Percentiles rank a stretch among this genome's conserved stretches.
These are phyloP conservation scores for Auricularia sp. DNA, from an alignment of 768 basidiomycete species.

Conservation along the genomic window DNA sequence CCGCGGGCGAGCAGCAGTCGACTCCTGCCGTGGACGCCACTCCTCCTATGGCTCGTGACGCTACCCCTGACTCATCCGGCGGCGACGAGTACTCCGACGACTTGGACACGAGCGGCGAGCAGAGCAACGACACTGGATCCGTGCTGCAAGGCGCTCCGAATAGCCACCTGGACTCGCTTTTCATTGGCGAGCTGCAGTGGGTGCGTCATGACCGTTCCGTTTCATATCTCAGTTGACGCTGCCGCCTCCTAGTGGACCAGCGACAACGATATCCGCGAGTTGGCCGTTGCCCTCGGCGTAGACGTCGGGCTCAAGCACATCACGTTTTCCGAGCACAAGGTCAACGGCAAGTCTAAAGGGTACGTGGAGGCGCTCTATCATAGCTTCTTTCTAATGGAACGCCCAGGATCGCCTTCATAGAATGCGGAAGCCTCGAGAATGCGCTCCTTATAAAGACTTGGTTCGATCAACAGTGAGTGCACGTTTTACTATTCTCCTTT, in stretches of 20 bases:
- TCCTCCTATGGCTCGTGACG: too few relatives aligned
- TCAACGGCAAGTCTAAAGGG: slow-evolving; percentile 39
- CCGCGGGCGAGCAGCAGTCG: too few relatives aligned
- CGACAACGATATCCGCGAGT: slow-evolving; percentile 25
- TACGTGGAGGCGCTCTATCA: slow-evolving; percentile 12
- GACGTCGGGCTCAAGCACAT: slow-evolving; percentile 22
- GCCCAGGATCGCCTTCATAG: slow-evolving; percentile 23
- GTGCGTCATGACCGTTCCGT: slow-evolving; percentile 5
- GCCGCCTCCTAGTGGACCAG: slow-evolving; percentile 26
- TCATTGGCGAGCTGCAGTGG: slow-evolving; percentile 22
- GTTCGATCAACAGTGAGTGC: slow-evolving; percentile 20
- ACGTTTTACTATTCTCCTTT: neutral
- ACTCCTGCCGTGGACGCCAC: too few relatives aligned
- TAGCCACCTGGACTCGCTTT: slow-evolving; percentile 10
- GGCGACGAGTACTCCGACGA: too few relatives aligned
- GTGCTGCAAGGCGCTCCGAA: neutral
- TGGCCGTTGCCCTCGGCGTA: slow-evolving; percentile 16
- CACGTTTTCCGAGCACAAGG: slow-evolving; percentile 36
- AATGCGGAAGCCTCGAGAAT: slow-evolving; percentile 19
- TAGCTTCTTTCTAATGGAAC: neutral
- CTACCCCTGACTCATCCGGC: too few relatives aligned
- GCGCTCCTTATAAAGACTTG: slow-evolving; percentile 22
- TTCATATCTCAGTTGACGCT: slow-evolving; percentile 1
- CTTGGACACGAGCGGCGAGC: neutral
- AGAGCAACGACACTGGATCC: neutral